Evolutionary conservation across 805 yeast genomes (phyloP).

Genomic region (Pichia heedii): DNA sequence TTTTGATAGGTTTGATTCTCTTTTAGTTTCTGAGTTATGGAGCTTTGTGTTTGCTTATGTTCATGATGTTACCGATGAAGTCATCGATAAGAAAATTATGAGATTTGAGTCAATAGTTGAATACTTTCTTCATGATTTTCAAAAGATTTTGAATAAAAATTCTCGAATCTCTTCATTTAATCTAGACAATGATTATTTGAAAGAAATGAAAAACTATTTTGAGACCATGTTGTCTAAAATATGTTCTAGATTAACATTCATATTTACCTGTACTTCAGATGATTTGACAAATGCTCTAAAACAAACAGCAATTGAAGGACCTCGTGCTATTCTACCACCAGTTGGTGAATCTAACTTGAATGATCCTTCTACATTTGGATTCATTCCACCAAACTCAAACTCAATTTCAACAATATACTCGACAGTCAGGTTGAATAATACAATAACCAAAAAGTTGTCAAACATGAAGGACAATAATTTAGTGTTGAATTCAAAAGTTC

Average conservation of each 20-base stretch:
- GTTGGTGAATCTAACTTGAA: conserved; percentile 8
- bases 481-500: conserved; percentile 26
- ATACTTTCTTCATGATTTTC: conserved; percentile 40
- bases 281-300: conserved; percentile 26
- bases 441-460: conserved; percentile 27
- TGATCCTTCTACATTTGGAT: conserved; percentile 33
- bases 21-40: conserved; percentile 54
- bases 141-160: conserved; percentile 1
- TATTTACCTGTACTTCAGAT: conserved; percentile 29
- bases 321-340: conserved; percentile 3
- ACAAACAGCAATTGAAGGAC: conserved; percentile 1
- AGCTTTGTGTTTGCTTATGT: conserved; percentile 36
- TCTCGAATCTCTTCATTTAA: conserved; percentile 20
- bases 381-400: conserved; percentile 58
- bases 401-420: conserved; percentile 50
- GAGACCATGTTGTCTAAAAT: conserved; percentile 20
- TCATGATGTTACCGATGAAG: conserved; percentile 22
- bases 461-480: conserved; percentile 36
- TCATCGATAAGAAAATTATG: conserved; percentile 32
- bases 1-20: conserved; percentile 33
- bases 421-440: conserved; percentile 36
- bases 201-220: conserved; percentile 28
- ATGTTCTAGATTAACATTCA: conserved; percentile 20
- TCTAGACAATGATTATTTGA: conserved; percentile 35
- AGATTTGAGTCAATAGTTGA: conserved; percentile 48